Percentiles rank a stretch among this genome's conserved stretches.
Conservation (phyloP, 805 yeast genomes). For the Candida michaelii region DNA sequence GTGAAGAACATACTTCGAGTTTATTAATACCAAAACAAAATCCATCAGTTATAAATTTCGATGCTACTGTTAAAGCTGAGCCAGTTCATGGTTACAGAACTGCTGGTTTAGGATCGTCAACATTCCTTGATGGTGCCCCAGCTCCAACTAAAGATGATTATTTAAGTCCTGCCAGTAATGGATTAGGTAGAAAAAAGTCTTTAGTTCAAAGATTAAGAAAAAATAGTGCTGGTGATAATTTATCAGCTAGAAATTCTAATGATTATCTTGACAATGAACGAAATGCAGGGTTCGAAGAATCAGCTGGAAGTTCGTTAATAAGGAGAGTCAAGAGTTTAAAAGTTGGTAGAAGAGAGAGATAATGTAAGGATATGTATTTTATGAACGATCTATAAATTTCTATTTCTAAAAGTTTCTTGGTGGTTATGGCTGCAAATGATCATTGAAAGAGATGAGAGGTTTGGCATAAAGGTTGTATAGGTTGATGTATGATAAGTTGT, state of each 20-base stretch:
- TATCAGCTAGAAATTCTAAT: constrained; percentile 25
- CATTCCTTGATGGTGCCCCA: constrained; percentile 95
- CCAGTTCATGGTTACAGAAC: constrained; percentile 86
- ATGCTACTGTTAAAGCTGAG: constrained; percentile 63
- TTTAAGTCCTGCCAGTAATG: constrained; percentile 30
- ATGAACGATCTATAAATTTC: not conserved
- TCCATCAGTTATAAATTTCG: constrained; percentile 62
- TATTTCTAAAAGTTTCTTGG: too few relatives aligned
- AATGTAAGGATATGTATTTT: constrained; percentile 1
- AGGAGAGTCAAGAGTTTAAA: constrained; percentile 88
- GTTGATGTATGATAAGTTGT: too few relatives aligned
- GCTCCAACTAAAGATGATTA: constrained; percentile 55
- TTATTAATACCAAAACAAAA: constrained; percentile 46
- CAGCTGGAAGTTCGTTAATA: constrained; percentile 56
- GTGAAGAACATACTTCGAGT: constrained; percentile 21
- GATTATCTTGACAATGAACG: constrained; percentile 14
- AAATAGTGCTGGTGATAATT: constrained; percentile 36
- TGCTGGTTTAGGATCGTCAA: constrained; percentile 86
- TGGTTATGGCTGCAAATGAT: too few relatives aligned
- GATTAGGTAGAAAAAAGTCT: constrained; percentile 81
- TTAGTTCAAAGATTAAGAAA: constrained; percentile 63
- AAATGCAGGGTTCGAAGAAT: constrained; percentile 14
- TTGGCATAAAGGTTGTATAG: too few relatives aligned
- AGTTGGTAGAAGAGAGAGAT: constrained; percentile 53
- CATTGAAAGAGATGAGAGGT: too few relatives aligned